Conservation (phyloP, 257 asterid genomes). For the Capsicum chinense region DNA sequence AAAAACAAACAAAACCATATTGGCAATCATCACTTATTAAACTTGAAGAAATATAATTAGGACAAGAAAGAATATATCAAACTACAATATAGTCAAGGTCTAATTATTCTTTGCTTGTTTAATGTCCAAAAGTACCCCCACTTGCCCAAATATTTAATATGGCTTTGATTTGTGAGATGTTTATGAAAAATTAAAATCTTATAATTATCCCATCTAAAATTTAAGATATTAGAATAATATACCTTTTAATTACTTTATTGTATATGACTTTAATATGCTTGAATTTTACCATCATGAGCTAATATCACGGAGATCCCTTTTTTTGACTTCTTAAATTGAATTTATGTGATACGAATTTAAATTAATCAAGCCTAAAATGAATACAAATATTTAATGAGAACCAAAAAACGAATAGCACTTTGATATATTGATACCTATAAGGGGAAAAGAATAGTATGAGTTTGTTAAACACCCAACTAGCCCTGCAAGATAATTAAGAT, state of each 20-base stretch:
- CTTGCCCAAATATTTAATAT: constrained; percentile 20
- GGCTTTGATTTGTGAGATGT: neutral
- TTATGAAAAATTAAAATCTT: neutral
- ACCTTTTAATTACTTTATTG: too few relatives aligned
- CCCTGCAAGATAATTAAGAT: constrained; percentile 11
- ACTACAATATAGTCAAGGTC: constrained; percentile 17
- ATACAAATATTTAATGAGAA: too few relatives aligned
- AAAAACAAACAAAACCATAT: neutral
- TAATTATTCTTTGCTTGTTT: constrained; percentile 5
- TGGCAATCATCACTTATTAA: constrained; percentile 2
- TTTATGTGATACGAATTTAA: too few relatives aligned
- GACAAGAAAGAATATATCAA: neutral
- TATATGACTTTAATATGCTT: too few relatives aligned
- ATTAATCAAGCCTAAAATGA: too few relatives aligned
- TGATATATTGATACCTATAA: too few relatives aligned
- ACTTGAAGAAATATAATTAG: neutral
- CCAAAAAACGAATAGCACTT: too few relatives aligned
- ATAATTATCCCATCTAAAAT: too few relatives aligned
- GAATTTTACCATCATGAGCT: too few relatives aligned
- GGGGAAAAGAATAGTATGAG: neutral
- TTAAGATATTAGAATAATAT: too few relatives aligned
- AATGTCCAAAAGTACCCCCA: neutral
- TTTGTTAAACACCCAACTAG: neutral
- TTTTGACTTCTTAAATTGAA: too few relatives aligned
- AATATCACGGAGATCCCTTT: too few relatives aligned